These are phyloP conservation scores for Alternaria sp. DNA, from an alignment of 2,329 filamentous ascomycete genomes.

Conservation along the genomic window DNA sequence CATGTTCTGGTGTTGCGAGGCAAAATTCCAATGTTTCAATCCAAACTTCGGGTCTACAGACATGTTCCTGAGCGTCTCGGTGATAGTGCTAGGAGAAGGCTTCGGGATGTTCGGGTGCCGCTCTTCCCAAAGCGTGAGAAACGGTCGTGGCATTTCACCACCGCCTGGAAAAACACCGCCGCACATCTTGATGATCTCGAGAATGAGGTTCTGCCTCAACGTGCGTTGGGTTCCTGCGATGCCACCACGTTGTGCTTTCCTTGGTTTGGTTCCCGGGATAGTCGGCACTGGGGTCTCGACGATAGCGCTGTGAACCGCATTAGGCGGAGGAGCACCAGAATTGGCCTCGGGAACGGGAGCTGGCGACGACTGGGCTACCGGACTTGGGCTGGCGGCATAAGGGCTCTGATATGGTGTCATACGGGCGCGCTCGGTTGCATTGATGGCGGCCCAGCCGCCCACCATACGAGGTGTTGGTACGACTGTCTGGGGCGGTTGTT, in stretches of 20 bases:
- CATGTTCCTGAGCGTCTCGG: conserved; percentile 57
- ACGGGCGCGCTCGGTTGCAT: conserved; percentile 6
- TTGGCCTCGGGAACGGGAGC: background rate
- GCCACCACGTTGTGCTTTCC: conserved; percentile 6
- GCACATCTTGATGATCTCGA: conserved; percentile 61
- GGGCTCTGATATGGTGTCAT: conserved; percentile 25
- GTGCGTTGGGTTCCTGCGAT: conserved; percentile 22
- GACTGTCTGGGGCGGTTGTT: background rate
- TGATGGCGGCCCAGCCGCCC: conserved; percentile 28
- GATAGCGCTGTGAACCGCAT: conserved; percentile 3
- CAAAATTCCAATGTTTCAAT: conserved; percentile 56
- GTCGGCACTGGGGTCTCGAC: conserved; percentile 8
- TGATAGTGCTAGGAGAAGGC: conserved; percentile 62
- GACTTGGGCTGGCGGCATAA: conserved; percentile 13
- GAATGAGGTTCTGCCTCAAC: conserved; percentile 54
- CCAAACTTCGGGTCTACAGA: conserved; percentile 54
- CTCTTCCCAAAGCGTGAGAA: conserved; percentile 60
- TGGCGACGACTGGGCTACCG: background rate
- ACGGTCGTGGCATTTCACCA: conserved; percentile 62
- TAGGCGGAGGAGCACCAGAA: background rate
- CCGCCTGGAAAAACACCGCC: conserved; percentile 64
- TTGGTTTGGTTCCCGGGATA: conserved; percentile 10
- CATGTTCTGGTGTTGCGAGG: conserved; percentile 23
- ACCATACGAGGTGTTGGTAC: background rate
- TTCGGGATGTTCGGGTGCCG: conserved; percentile 44